These are phyloP conservation scores for Petunia axillaris DNA, from an alignment of 257 asterid genomes.

Conservation along the genomic window DNA sequence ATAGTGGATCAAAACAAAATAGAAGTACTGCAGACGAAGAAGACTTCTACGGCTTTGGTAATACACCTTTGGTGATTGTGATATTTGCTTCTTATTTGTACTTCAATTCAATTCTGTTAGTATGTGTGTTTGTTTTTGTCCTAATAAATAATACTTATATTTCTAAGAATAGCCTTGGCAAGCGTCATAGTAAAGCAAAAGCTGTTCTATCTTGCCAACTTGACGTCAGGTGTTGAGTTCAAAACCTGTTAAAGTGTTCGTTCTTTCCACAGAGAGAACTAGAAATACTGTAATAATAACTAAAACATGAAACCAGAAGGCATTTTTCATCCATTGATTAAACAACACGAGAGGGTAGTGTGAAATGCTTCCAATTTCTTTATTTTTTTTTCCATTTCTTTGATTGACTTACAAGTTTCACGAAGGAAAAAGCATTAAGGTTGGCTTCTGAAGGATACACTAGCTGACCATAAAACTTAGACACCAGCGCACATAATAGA, in stretches of 20 bases:
- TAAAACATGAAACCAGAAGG: constrained; percentile 1
- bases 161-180: constrained; percentile 6
- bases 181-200: neutral
- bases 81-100: neutral
- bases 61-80: constrained; percentile 24
- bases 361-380: neutral
- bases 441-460: constrained; percentile 2
- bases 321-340: neutral
- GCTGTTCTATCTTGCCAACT: neutral
- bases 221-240: neutral
- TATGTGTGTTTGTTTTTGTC: neutral
- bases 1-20: constrained; percentile 49
- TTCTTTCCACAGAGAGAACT: neutral
- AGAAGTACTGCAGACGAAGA: constrained; percentile 59
- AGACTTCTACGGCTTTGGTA: constrained; percentile 94
- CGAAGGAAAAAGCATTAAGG: neutral
- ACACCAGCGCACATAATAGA: constrained; percentile 12
- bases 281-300: neutral
- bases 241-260: neutral
- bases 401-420: neutral
- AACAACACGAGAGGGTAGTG: neutral
- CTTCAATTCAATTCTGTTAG: neutral
- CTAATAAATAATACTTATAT: neutral
- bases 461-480: neutral
- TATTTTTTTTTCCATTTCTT: too few relatives aligned